Evolutionary conservation across 371 early-diverging fungal species (phyloP).

Genomic region (Gilbertella persicaria): DNA sequence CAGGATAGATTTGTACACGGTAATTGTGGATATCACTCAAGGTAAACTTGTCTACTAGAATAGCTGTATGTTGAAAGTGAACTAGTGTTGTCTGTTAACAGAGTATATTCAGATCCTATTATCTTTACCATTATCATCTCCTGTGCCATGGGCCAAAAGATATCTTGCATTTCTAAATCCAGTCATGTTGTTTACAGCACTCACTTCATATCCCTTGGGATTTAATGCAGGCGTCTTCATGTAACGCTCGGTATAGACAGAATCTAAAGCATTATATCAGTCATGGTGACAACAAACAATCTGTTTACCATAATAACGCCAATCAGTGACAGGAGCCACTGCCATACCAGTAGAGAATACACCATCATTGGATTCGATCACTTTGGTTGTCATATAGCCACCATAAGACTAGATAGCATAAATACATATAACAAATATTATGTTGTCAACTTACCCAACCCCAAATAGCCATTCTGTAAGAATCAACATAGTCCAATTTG

Average conservation of each 20-base stretch:
- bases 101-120: background rate
- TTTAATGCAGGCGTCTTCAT: slow-evolving; percentile 89
- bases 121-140: slow-evolving; percentile 77
- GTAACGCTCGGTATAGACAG: slow-evolving; percentile 96
- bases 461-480: slow-evolving; percentile 85
- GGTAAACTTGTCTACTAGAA: slow-evolving; percentile 79
- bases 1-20: slow-evolving; percentile 82
- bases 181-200: slow-evolving; percentile 79
- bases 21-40: slow-evolving; percentile 70
- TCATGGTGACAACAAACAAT: background rate
- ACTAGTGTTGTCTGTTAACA: slow-evolving; percentile 44
- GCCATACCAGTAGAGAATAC: slow-evolving; percentile 87
- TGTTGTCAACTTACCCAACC: slow-evolving; percentile 70
- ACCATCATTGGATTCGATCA: slow-evolving; percentile 82
- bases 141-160: slow-evolving; percentile 91
- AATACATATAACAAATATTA: background rate
- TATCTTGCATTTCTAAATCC: slow-evolving; percentile 81
- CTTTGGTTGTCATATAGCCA: slow-evolving; percentile 86
- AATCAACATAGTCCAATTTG: slow-evolving; percentile 70
- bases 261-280: too few species aligned
- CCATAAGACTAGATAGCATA: slow-evolving; percentile 77
- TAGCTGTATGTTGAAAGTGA: slow-evolving; percentile 88
- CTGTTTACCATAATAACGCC: slow-evolving; percentile 71
- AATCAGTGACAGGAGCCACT: slow-evolving; percentile 97
- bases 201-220: slow-evolving; percentile 73